Percentiles rank a stretch among this genome's conserved stretches.
Evolutionary conservation across 2,329 filamentous ascomycete genomes (phyloP).

Genomic region (Ceratocystis harringtonii): DNA sequence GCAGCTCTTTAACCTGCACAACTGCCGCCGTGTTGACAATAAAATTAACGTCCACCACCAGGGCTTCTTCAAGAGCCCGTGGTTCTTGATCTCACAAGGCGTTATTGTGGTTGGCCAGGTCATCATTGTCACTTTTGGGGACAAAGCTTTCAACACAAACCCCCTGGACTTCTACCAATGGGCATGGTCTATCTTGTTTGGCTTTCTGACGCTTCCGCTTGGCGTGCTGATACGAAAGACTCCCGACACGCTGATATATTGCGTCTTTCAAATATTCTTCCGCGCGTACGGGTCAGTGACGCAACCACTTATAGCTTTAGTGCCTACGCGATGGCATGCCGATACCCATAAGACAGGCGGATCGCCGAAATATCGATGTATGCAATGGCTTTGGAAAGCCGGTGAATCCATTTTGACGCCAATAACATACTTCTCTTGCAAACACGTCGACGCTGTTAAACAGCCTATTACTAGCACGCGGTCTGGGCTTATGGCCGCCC

Average conservation of each 20-base stretch:
- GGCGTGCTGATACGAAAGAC: constrained; percentile 30
- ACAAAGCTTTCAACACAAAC: constrained; percentile 48
- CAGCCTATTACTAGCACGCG: not conserved
- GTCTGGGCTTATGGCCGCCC: constrained; percentile 12
- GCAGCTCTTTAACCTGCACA: constrained; percentile 58
- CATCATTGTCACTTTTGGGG: constrained; percentile 58
- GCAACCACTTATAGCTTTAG: constrained; percentile 15
- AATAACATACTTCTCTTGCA: constrained; percentile 21
- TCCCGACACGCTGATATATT: constrained; percentile 25
- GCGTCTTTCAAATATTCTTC: constrained; percentile 22
- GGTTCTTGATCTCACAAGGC: constrained; percentile 55
- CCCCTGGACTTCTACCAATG: constrained; percentile 50
- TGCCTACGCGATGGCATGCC: constrained; percentile 18
- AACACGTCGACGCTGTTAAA: constrained; percentile 17
- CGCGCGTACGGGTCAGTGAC: constrained; percentile 18
- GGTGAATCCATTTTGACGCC: constrained; percentile 19
- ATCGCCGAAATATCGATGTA: constrained; percentile 15
- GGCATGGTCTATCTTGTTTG: constrained; percentile 55
- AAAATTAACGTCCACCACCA: constrained; percentile 67
- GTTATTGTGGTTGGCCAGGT: constrained; percentile 56
- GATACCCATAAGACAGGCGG: constrained; percentile 13
- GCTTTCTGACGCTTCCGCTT: constrained; percentile 51
- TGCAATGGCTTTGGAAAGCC: constrained; percentile 21
- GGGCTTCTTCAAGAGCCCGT: constrained; percentile 56
- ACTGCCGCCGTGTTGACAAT: constrained; percentile 48